A percentile compares a stretch with the other conserved stretches of the same genome.
These are phyloP conservation scores for Trematosphaeria pertusa DNA, from an alignment of 2,329 filamentous ascomycete species.

Conservation along the genomic window DNA sequence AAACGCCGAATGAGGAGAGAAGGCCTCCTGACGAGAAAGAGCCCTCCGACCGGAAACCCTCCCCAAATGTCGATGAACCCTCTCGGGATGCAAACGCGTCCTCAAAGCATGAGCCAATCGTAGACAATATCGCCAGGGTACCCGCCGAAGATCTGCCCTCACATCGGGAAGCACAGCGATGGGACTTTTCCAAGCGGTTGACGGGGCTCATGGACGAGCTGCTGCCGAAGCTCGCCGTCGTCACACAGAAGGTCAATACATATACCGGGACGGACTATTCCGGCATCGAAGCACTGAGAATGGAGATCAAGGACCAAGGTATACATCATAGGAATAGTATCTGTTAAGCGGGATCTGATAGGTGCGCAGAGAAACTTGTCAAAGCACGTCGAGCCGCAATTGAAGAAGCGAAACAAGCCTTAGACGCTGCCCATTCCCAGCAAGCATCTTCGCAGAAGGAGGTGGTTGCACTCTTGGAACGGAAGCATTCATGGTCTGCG, in stretches of 20 bases:
- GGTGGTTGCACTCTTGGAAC: constrained; percentile 89
- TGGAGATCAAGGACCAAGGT: constrained; percentile 74
- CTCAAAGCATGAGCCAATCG: constrained; percentile 17
- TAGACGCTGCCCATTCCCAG: constrained; percentile 82
- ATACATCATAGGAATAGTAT: constrained; percentile 26
- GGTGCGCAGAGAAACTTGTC: constrained; percentile 58
- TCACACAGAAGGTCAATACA: constrained; percentile 88
- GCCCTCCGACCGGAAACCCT: not conserved
- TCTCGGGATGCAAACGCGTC: constrained; percentile 12
- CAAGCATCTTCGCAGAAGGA: constrained; percentile 92
- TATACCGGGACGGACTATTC: constrained; percentile 88
- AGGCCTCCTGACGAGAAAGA: constrained; percentile 18
- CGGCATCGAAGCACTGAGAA: constrained; percentile 84
- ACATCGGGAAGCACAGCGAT: constrained; percentile 60
- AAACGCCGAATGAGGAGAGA: constrained; percentile 26
- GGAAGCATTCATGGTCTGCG: constrained; percentile 91
- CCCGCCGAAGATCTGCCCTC: constrained; percentile 58
- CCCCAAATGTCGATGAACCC: constrained; percentile 1
- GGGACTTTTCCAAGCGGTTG: constrained; percentile 66
- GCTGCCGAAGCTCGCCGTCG: constrained; percentile 82
- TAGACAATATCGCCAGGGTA: constrained; percentile 40
- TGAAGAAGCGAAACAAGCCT: constrained; percentile 73
- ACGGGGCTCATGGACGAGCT: constrained; percentile 84
- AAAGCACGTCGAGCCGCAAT: constrained; percentile 69
- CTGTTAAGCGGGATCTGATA: constrained; percentile 11